phyloP scores from a whole-genome alignment of 169 alveolate genomes.

The Plasmodium chabaudi region DNA sequence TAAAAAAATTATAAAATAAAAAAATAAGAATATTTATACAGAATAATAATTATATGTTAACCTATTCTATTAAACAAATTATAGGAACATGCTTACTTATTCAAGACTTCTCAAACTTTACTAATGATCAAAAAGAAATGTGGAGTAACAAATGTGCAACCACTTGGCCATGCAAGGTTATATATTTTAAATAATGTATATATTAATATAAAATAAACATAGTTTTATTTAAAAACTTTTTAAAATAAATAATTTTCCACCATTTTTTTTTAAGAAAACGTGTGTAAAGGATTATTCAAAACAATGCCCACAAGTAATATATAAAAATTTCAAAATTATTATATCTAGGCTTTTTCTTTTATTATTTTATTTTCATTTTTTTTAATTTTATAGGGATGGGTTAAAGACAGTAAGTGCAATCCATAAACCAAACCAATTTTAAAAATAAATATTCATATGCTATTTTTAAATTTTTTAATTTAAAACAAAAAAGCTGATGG shows the following conservation, averaged over 20 bases:
- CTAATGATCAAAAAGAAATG: slow-evolving; percentile 51
- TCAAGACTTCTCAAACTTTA: slow-evolving; percentile 64
- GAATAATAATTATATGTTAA: not conserved
- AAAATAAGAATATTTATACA: not conserved
- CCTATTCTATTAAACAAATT: not conserved
- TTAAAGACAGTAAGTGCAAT: slow-evolving; percentile 27
- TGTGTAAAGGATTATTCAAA: slow-evolving; percentile 65
- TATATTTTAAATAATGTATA: not conserved
- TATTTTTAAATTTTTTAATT: slow-evolving; percentile 9
- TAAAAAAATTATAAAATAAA: no score
- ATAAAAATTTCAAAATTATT: not conserved
- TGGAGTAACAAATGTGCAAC: slow-evolving; percentile 69
- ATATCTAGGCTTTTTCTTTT: not conserved
- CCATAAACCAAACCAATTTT: no score
- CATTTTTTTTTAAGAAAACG: slow-evolving; percentile 16
- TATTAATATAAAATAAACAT: not conserved
- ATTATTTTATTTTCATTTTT: not conserved
- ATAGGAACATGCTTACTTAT: slow-evolving; percentile 45
- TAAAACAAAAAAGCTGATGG: slow-evolving; percentile 21
- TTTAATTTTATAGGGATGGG: slow-evolving; percentile 48
- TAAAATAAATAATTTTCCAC: not conserved
- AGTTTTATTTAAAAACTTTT: not conserved
- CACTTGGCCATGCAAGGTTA: slow-evolving; percentile 74
- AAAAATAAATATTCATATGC: not conserved
- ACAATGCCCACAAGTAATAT: slow-evolving; percentile 56